Base-by-base conservation (phyloP, 2,329 filamentous ascomycete species). In the Bimuria novae-zelandiae region DNA sequence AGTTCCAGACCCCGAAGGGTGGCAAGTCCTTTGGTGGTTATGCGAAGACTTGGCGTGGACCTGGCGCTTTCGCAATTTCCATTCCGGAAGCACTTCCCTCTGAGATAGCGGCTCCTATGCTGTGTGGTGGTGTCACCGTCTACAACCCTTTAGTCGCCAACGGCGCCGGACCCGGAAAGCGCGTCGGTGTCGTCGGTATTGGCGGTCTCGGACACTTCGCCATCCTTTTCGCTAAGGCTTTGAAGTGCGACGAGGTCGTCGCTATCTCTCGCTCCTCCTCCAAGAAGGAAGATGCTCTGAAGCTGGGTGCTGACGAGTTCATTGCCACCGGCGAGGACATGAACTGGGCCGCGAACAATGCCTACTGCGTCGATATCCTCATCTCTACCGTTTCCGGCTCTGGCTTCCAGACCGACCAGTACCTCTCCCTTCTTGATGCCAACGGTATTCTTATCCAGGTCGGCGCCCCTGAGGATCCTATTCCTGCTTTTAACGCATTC, bases 91-190 rank as follows among this genome's bases (percentile, higher is more conserved):
- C 80, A 42, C 82, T 94, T 35, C 68, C 77, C 52, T 77, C 71
- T 33, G 75, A 73, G 45, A 75, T 85, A 46, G 89, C 86, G 1
- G 90, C 89, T 1, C 89, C 89, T 4, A 90, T 92, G 86, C 82
- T 94, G 64, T 95, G 90, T 73, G 90, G 89, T 30, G 90, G 91
- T 59, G 80, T 94, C 55, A 94, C 90, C 1, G 84, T 86, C 36
- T 95, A 87, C 78, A 88, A 84, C 57, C 90, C 91, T 1, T 80
- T 95, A 6, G 84, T 89, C 46, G 82, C 89, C 22, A 86, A 92
- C 63, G 88, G 88, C n/a, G 82, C 83, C 48, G 89, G 89, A 0
- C 88, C 89, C 1, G 90, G 90, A 55, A 90, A 89, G 78, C 89
- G 89, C 74, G 85, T 92, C 14, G 89, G 82, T 44, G 83, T 92